Percentiles rank a stretch among this genome's conserved stretches.
These are phyloP conservation scores for Candida sp. DNA, from an alignment of 1,139 yeast species.

Conservation along the genomic window DNA sequence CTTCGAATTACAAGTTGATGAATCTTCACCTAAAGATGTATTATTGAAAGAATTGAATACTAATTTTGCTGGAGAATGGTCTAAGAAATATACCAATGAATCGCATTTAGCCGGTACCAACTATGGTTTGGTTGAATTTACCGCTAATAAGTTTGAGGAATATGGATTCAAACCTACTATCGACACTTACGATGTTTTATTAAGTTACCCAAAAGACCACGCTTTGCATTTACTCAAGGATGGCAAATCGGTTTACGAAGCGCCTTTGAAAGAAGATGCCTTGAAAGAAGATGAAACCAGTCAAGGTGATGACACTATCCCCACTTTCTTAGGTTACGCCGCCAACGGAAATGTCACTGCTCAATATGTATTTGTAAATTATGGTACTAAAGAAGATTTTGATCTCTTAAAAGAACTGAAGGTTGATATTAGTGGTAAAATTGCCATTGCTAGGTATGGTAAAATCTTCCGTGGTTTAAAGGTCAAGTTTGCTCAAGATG, in stretches of 20 bases:
- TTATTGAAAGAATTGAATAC: conserved; percentile 38
- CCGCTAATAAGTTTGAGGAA: conserved; percentile 56
- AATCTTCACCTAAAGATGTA: conserved; percentile 12
- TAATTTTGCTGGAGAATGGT: conserved; percentile 55
- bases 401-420: conserved; percentile 26
- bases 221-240: conserved; percentile 37
- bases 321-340: conserved; percentile 45
- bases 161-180: conserved; percentile 51
- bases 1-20: not conserved
- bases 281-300: conserved; percentile 71
- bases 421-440: conserved; percentile 38
- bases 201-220: conserved; percentile 49
- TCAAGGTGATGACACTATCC: conserved; percentile 37
- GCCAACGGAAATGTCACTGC: conserved; percentile 50
- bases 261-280: conserved; percentile 70
- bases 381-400: conserved; percentile 38
- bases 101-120: conserved; percentile 77
- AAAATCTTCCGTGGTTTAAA: conserved; percentile 41
- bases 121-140: conserved; percentile 61
- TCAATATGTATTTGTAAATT: conserved; percentile 40
- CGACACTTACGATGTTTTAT: conserved; percentile 58
- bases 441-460: conserved; percentile 42
- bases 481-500: conserved; percentile 48
- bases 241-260: conserved; percentile 44
- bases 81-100: conserved; percentile 50